Conservation (phyloP, 371 early-diverging fungal species). For the Chytridium lagenaria region DNA sequence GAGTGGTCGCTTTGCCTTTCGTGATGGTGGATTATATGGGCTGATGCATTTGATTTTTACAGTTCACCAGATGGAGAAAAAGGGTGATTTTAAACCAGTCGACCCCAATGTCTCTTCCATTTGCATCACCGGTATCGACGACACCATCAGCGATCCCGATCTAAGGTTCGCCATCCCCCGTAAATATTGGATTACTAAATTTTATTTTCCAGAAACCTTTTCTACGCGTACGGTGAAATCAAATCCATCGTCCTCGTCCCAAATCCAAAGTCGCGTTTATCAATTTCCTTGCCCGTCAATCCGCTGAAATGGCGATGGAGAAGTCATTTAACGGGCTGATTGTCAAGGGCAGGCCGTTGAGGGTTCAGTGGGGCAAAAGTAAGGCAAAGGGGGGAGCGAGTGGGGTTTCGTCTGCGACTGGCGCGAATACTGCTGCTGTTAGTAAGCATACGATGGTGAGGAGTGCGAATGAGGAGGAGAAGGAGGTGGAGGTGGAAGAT, state of each 20-base stretch:
- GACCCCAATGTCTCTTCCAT: conserved; percentile 61
- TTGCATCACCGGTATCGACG: conserved; percentile 77
- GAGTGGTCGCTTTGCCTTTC: too few species aligned
- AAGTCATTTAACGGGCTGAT: conserved; percentile 42
- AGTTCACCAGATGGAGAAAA: conserved; percentile 23
- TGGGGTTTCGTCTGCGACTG: too few species aligned
- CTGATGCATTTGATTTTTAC: too few species aligned
- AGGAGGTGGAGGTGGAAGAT: neutral
- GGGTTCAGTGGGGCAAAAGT: conserved; percentile 55
- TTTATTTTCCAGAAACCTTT: conserved; percentile 61
- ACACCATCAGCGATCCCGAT: conserved; percentile 71
- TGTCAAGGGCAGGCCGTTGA: conserved; percentile 50
- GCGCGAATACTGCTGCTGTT: too few species aligned
- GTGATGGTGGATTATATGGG: too few species aligned
- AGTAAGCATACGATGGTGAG: neutral
- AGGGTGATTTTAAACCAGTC: conserved; percentile 30
- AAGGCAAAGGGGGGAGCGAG: conserved; percentile 31
- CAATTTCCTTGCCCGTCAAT: conserved; percentile 77
- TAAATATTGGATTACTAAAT: neutral
- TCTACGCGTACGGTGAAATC: conserved; percentile 85
- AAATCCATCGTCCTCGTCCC: conserved; percentile 83
- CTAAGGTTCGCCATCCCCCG: conserved; percentile 47
- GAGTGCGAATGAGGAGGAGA: conserved; percentile 16
- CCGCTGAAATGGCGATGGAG: conserved; percentile 62
- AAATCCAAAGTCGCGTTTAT: conserved; percentile 86